Base-by-base conservation (phyloP, 106 monocot genomes). In the Dendrobium huoshanense region DNA sequence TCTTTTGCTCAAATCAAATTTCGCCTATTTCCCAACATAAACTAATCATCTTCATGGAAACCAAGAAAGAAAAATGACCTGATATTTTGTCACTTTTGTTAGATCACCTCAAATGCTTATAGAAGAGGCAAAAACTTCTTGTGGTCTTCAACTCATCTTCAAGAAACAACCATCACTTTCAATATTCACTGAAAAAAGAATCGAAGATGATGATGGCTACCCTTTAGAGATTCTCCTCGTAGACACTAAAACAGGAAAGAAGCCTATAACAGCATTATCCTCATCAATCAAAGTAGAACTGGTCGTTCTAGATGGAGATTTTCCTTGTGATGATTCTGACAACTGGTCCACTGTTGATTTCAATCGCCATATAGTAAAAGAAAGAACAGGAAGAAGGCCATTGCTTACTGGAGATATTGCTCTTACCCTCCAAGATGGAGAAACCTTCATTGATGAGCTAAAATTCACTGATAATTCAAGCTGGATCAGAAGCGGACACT, bases 131-230 rank as follows among this genome's bases (percentile, higher is more conserved):
- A 78, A 13, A 33, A 3, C 77, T 19, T 31, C 27, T 20, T 55
- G 87, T n/a, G 37, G 25, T 5, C 6, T 84, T 68, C 74, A 84
- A 41, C 84, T 89, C 24, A 15, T 19, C 41, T 90, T 90, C 80
- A 29, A 67, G 41, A 85, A 75, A 2, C 55, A 15, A 8, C 82
- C 81, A 17, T 58, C 48, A 7, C 82, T 83, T 11, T 83, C 90
- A 5, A 76, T 90, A 73, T 90, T 87, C 83, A 90, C 90, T 0
- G 83, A 79, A 3, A 87, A 80, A 43, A 87, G 74, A 80, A 80
- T 90, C 7, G 79, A 83, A 31, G 87, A 59, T 41, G 75, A 70
- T 16, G 87, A 90, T 7, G 49, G 42, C 0, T 82, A 41, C 55
- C 83, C 85, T 7, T 79, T 87, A 41, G 78, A 89, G 51, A 67